Evolutionary conservation across 2,329 filamentous ascomycete species (phyloP), one percentile per base, ranked within the genome.

Genomic region (Alternaria sp.): DNA sequence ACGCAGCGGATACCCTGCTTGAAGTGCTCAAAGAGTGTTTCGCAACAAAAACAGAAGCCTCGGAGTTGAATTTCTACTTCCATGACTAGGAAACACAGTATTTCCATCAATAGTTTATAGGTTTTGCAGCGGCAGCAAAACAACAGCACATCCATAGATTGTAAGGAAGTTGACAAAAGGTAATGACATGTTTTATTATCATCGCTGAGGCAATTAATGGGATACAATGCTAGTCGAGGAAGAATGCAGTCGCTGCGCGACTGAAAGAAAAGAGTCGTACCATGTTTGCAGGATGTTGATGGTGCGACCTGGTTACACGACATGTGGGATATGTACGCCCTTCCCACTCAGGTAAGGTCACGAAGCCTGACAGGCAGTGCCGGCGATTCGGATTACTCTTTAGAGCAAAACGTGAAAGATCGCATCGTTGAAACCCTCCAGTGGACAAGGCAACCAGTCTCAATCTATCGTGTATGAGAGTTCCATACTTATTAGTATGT

Each of bases 31-130:
- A 30, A 30, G 28, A 30, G 28, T 0, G 9, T 30, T 11, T 30
- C 9, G 8, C 9, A 11, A 30, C 9, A 5, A 2, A 2, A 5
- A 30, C 11, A 30, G 11, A 30, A 0, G 11, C 11, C 0, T 1
- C 28, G 4, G 11, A 9, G 28, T 11, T 30, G 5, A 5, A 30
- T 11, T 0, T 5, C 3, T 0, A 30, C 28, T 30, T 11, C 11
- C 4, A 30, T 11, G 28, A 30, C 4, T 30, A 30, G 28, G 0
- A 0, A 1, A 11, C 11, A 30, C 11, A 11, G 1, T 30, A 30
- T 30, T 30, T 30, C 28, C 28, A 11, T 30, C 0, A 11, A 30
- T 11, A 30, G 1, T 30, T 30, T 11, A 11, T 30, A 11, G 9
- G 11, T 30, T 30, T 30, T 14, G 14, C 5, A 36, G 32, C 12